Percentiles rank a stretch among this genome's conserved stretches.
Evolutionary conservation across 2,329 filamentous ascomycete species (phyloP).

Genomic region (Arthrobotrys musiformis): DNA sequence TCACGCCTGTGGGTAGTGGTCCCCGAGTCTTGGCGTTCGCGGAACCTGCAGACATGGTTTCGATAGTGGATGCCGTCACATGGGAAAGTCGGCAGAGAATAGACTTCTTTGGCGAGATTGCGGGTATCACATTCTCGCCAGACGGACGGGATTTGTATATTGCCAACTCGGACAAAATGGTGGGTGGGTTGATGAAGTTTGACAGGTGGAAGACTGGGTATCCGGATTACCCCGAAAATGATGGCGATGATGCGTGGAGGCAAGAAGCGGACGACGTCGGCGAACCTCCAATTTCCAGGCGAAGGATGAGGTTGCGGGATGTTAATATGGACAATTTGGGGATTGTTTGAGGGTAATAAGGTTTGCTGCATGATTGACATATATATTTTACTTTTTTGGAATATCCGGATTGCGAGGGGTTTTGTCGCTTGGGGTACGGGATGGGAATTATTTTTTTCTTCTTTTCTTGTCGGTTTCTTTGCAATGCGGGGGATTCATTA

Average conservation of each 20-base stretch:
- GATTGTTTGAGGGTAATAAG: slow-evolving; percentile 40
- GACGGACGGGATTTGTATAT: slow-evolving; percentile 76
- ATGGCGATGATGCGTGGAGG: slow-evolving; percentile 23
- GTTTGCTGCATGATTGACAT: slow-evolving; percentile 3
- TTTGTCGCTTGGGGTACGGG: slow-evolving; percentile 6
- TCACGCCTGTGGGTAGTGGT: slow-evolving; percentile 77
- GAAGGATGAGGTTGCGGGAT: slow-evolving; percentile 50
- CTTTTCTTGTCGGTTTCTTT: background rate
- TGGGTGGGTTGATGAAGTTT: slow-evolving; percentile 75
- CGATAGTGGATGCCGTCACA: slow-evolving; percentile 73
- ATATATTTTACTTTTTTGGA: background rate
- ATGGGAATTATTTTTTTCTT: background rate
- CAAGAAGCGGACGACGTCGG: slow-evolving; percentile 14
- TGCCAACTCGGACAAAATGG: slow-evolving; percentile 72
- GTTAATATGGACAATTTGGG: slow-evolving; percentile 54
- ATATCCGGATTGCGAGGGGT: background rate
- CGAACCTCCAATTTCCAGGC: slow-evolving; percentile 25
- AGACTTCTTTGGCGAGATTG: slow-evolving; percentile 80
- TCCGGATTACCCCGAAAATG: slow-evolving; percentile 27
- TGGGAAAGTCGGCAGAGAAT: slow-evolving; percentile 75
- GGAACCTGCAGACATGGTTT: slow-evolving; percentile 79
- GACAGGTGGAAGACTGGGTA: slow-evolving; percentile 64
- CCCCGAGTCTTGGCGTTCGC: slow-evolving; percentile 75
- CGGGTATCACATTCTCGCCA: slow-evolving; percentile 74
- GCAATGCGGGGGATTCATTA: slow-evolving; percentile 22